These are phyloP conservation scores for Aspergillus uvarum DNA, from an alignment of 2,329 filamentous ascomycete species.

Conservation along the genomic window DNA sequence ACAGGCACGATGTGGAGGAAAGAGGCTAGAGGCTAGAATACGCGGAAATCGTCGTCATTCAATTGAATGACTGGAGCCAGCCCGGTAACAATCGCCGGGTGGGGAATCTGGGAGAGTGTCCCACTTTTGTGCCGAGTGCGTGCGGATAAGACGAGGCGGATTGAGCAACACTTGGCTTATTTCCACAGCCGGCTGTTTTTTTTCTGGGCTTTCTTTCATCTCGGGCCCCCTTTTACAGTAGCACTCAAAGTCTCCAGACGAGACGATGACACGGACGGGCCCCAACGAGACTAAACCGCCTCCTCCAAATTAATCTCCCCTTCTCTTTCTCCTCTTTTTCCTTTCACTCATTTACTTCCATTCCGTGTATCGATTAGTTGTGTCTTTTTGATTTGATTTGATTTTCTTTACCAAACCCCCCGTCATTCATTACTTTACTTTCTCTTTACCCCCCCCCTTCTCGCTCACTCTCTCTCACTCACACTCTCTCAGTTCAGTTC, in stretches of 20 bases:
- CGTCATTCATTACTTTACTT: not conserved
- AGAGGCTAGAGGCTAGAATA: not conserved
- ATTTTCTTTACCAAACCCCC: constrained; percentile 4
- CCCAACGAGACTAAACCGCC: not conserved
- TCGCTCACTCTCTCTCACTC: not conserved
- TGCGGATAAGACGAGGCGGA: not conserved
- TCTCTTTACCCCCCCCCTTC: not conserved
- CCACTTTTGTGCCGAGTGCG: not conserved
- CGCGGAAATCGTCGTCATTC: not conserved
- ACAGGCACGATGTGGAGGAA: not conserved
- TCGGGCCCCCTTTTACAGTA: not conserved
- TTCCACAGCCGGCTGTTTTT: constrained; percentile 3
- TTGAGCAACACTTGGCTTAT: not conserved
- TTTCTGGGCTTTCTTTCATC: constrained; percentile 2
- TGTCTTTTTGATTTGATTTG: not conserved
- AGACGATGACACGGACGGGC: not conserved
- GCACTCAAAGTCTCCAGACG: not conserved
- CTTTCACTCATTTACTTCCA: constrained; percentile 7
- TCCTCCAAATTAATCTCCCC: constrained; percentile 6
- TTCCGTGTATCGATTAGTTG: not conserved
- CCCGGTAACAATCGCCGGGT: not conserved
- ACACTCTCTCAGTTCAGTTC: constrained; percentile 1
- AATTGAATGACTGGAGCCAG: not conserved
- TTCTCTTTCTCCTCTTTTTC: constrained; percentile 6
- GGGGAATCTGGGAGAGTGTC: not conserved